Conservation (phyloP, 73 alveolate species). For the Paramecium sexaurelia region DNA sequence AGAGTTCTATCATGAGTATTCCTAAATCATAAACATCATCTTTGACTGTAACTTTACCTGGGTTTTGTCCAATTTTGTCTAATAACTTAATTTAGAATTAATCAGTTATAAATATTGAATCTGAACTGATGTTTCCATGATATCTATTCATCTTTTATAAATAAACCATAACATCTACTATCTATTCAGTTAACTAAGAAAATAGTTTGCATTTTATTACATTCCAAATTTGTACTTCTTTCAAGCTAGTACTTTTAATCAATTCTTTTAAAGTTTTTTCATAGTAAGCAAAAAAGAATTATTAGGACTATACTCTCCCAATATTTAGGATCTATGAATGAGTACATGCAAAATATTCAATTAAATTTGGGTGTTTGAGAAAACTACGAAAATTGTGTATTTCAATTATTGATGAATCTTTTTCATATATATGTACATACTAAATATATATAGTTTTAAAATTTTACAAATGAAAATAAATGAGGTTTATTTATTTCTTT, state of each 20-base stretch:
- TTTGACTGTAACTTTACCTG: not conserved
- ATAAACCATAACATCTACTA: not conserved
- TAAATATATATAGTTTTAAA: not conserved
- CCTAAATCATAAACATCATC: slow-evolving; percentile 11
- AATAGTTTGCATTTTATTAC: not conserved
- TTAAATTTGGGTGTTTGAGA: not conserved
- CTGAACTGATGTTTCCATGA: slow-evolving; percentile 1
- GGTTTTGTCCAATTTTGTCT: not conserved
- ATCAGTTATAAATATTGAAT: not conserved
- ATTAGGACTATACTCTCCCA: not conserved
- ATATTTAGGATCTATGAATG: not conserved
- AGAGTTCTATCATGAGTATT: not conserved
- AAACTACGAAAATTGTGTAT: not conserved
- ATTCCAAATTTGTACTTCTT: not conserved
- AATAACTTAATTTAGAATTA: not conserved
- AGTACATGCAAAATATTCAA: not conserved
- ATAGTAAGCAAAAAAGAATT: not conserved
- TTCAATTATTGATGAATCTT: not conserved
- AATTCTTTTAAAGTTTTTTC: not conserved
- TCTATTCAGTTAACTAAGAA: not conserved
- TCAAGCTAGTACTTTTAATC: not conserved
- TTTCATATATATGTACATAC: not conserved
- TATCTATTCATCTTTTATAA: not conserved
- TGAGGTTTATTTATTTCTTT: not conserved
- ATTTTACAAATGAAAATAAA: not conserved